Base-by-base conservation (phyloP, 371 early-diverging fungal species). In the Mortierella sp. region DNA sequence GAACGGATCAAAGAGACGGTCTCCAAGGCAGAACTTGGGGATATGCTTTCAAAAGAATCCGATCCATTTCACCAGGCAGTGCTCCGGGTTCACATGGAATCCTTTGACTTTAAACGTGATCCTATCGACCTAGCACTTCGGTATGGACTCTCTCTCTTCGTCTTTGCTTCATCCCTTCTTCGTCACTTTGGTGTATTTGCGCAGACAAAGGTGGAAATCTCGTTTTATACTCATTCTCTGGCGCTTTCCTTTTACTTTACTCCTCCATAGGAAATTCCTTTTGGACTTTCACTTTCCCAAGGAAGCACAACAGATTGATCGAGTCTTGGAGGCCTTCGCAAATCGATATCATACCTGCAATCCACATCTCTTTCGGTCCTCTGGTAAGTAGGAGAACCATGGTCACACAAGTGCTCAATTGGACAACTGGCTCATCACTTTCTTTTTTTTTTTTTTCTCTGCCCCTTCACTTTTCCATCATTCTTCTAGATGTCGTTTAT, bases 281-380 rank as follows among this genome's bases (percentile, higher is more conserved):
- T 86, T 90, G 58, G 87, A 89, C 73, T 94, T 96, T 52, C 87
- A 89, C 65, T 87, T 98, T 45, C 96, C 96, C 5, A 93, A 94
- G 65, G 98, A 98, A 84, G 88, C 93, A 41, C 97, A 97, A 84
- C 93, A 96, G 70, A 97, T 97, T 67, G 96, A 97, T 70, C 89
- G 97, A 21, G 92, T 97, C 19, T 86, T 98, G 70, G 91, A 90
- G 52, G 89, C 91, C 4, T 98, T 97, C 89, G 93, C 94, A 33
- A 86, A 86, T 70, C 87, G 91, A 53, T 98, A 96, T 84, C 89
- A 92, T 72, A 85, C 84, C 48, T 91, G 93, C 76, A 96, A 96
- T 76, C 88, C 90, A 0, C 88, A 86, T 45, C 70, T 95, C 57
- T 90, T 92, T 48, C 86, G 86, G 47, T 90, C 88, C 40, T 83